Conservation (phyloP, 495 filamentous ascomycete genomes). For the Filosporella fistucella region DNA sequence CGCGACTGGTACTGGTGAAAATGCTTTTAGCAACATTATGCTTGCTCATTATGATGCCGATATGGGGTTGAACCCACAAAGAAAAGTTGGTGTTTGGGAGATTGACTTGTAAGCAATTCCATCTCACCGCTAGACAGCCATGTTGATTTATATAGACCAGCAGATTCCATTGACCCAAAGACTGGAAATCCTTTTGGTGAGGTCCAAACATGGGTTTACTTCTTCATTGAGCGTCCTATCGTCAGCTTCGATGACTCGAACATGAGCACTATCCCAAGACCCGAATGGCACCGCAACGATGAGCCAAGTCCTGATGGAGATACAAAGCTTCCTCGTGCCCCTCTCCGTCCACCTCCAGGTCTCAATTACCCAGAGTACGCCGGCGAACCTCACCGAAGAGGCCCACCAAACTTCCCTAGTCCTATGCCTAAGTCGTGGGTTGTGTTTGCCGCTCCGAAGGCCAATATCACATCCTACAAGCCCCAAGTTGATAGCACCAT, state of each 20-base stretch:
- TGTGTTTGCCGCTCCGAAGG: slow-evolving; percentile 18
- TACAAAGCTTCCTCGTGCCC: no score
- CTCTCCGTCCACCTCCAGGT: no score
- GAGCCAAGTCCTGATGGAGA: no score
- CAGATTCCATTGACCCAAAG: not conserved
- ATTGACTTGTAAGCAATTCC: slow-evolving; percentile 19
- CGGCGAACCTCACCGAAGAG: not conserved
- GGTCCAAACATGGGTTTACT: slow-evolving; percentile 16
- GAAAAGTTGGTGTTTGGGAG: slow-evolving; percentile 16
- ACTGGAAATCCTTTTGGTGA: not conserved
- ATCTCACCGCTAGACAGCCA: not conserved
- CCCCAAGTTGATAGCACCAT: not conserved
- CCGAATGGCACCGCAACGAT: no score
- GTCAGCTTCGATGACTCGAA: not conserved
- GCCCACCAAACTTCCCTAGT: slow-evolving; percentile 15
- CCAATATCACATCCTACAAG: slow-evolving; percentile 6
- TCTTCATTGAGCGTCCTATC: slow-evolving; percentile 17
- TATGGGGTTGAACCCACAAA: not conserved
- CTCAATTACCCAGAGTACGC: not conserved
- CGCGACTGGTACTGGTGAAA: no score
- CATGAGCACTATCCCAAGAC: not conserved
- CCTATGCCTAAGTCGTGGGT: slow-evolving; percentile 17
- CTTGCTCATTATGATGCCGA: slow-evolving; percentile 7
- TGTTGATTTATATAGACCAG: slow-evolving; percentile 6
- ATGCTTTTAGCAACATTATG: slow-evolving; percentile 5